A percentile compares a stretch with the other conserved stretches of the same genome.
Evolutionary conservation across 768 basidiomycete genomes (phyloP).

Genomic region (Omphalotus guepiniiformis): DNA sequence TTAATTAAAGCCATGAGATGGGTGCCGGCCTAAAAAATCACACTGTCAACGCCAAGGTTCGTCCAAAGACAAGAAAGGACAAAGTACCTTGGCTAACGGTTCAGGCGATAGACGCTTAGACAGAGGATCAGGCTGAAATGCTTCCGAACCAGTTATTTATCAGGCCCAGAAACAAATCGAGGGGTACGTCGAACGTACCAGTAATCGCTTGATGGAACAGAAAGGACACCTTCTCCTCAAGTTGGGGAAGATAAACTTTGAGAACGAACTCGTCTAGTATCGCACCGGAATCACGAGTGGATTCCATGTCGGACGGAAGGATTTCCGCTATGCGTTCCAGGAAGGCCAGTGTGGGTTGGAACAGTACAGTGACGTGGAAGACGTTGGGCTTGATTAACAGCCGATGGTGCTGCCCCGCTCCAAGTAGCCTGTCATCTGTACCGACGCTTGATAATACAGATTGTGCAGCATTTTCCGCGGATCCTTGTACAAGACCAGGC

Average conservation of each 20-base stretch:
- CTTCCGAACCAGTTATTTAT: slow-evolving; percentile 61
- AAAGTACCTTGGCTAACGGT: slow-evolving; percentile 73
- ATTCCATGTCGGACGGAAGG: slow-evolving; percentile 69
- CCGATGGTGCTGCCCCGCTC: slow-evolving; percentile 76
- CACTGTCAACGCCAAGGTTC: slow-evolving; percentile 5
- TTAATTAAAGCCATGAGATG: slow-evolving; percentile 88
- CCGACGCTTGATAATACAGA: slow-evolving; percentile 55
- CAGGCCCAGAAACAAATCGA: neutral
- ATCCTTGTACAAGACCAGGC: slow-evolving; percentile 83
- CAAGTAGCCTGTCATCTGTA: slow-evolving; percentile 70
- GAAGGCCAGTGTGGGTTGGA: slow-evolving; percentile 88
- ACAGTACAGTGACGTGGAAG: slow-evolving; percentile 92
- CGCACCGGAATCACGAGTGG: slow-evolving; percentile 58
- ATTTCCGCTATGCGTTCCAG: slow-evolving; percentile 67
- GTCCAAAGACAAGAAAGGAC: neutral
- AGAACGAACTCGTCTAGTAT: slow-evolving; percentile 92
- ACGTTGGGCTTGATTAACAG: slow-evolving; percentile 86
- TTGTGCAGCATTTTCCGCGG: slow-evolving; percentile 60
- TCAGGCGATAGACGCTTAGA: slow-evolving; percentile 61
- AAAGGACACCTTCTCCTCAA: slow-evolving; percentile 89
- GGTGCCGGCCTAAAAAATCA: slow-evolving; percentile 67
- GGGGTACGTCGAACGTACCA: slow-evolving; percentile 37
- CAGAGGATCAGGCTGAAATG: slow-evolving; percentile 78
- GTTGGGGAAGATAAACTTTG: slow-evolving; percentile 87
- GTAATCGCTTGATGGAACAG: slow-evolving; percentile 85